Conservation (phyloP, 129 eudicot genomes). For the Helichrysum umbraculigerum region DNA sequence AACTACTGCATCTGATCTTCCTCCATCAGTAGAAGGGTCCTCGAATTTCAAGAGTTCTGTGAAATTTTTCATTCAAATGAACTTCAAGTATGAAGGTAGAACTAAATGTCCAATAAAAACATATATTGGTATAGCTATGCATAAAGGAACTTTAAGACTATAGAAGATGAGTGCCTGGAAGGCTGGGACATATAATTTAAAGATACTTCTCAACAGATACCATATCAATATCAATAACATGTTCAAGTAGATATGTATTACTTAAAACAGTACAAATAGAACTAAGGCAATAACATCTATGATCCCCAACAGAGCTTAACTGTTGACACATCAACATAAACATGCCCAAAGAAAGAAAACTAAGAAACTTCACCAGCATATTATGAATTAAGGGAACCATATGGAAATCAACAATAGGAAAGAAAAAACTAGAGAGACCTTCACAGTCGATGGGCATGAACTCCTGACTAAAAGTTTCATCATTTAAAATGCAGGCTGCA, state of each 20-base stretch:
- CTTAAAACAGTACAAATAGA: constrained; percentile 11
- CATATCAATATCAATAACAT: constrained; percentile 8
- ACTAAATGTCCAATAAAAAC: constrained; percentile 21
- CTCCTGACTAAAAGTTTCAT: constrained; percentile 25
- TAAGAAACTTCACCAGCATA: constrained; percentile 13
- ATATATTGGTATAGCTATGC: constrained; percentile 10
- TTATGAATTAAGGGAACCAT: constrained; percentile 2
- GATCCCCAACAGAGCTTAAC: constrained; percentile 2
- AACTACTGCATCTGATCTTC: constrained; percentile 34
- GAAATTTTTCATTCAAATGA: constrained; percentile 26
- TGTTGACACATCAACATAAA: neutral
- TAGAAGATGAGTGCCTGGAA: neutral
- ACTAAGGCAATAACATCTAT: neutral
- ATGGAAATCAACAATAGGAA: neutral
- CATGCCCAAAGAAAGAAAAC: constrained; percentile 3
- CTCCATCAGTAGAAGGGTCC: constrained; percentile 40
- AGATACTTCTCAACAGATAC: neutral
- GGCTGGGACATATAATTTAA: neutral
- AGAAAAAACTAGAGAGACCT: constrained; percentile 24
- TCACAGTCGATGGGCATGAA: constrained; percentile 36
- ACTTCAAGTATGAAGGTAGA: constrained; percentile 6
- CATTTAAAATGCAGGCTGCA: constrained; percentile 31
- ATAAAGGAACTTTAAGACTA: neutral
- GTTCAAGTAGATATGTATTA: constrained; percentile 22
- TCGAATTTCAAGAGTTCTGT: constrained; percentile 43